These are phyloP conservation scores for Penicillium tannophilum DNA, from an alignment of 495 filamentous ascomycete species.

Conservation along the genomic window DNA sequence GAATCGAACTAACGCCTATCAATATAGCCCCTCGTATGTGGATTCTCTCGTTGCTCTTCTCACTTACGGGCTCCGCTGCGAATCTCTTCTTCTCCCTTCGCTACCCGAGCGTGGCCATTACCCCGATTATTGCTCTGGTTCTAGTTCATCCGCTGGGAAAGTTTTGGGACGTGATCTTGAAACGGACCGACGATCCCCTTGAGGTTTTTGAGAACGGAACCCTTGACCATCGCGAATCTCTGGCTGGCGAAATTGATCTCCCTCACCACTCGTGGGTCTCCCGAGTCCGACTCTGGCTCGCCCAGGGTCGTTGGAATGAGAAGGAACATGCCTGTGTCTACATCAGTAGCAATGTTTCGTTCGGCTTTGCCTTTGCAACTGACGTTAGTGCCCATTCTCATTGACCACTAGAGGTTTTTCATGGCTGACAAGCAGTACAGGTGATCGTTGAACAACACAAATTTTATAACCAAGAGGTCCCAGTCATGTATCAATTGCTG, in stretches of 20 bases:
- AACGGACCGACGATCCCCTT: slow-evolving; percentile 59
- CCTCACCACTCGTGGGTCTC: slow-evolving; percentile 11
- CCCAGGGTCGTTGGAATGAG: slow-evolving; percentile 80
- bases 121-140: slow-evolving; percentile 79
- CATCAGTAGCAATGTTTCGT: slow-evolving; percentile 88
- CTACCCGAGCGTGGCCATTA: slow-evolving; percentile 85
- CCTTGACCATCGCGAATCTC: slow-evolving; percentile 26
- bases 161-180: slow-evolving; percentile 72
- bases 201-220: slow-evolving; percentile 49
- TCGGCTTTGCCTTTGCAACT: slow-evolving; percentile 74
- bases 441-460: slow-evolving; percentile 81
- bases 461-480: slow-evolving; percentile 79
- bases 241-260: slow-evolving; percentile 18
- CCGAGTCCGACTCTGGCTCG: slow-evolving; percentile 67
- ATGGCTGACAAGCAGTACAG: slow-evolving; percentile 14
- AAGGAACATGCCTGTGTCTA: slow-evolving; percentile 88
- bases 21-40: slow-evolving; percentile 74
- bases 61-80: slow-evolving; percentile 76
- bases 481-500: slow-evolving; percentile 74
- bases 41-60: slow-evolving; percentile 73
- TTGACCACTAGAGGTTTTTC: background rate
- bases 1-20: slow-evolving; percentile 1
- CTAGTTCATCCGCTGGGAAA: slow-evolving; percentile 80
- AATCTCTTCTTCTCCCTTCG: slow-evolving; percentile 84
- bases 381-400: slow-evolving; percentile 43